phyloP scores from a whole-genome alignment of 352 stramenopile genomes.

The Phytophthora podocarpi region DNA sequence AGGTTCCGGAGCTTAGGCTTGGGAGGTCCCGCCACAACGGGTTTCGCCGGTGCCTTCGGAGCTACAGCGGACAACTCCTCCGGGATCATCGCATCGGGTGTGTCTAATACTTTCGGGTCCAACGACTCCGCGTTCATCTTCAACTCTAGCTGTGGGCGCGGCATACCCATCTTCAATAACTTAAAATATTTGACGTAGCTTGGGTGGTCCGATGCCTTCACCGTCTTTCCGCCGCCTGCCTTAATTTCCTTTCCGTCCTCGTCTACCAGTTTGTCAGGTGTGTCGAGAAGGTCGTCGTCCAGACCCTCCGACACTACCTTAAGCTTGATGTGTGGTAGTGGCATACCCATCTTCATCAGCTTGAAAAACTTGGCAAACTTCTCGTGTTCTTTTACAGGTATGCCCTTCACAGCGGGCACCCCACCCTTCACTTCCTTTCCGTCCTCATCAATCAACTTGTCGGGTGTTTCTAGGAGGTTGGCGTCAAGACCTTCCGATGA shows the following conservation, averaged over 20 bases:
- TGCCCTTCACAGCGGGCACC: constrained; percentile 18
- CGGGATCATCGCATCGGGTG: constrained; percentile 71
- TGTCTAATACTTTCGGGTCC: constrained; percentile 90
- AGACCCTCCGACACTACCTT: constrained; percentile 79
- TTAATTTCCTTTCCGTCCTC: constrained; percentile 56
- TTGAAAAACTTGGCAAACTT: constrained; percentile 94
- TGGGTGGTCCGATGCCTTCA: constrained; percentile 83
- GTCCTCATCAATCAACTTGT: constrained; percentile 61
- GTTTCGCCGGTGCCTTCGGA: constrained; percentile 34
- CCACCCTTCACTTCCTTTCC: constrained; percentile 50
- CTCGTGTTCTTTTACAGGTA: constrained; percentile 61
- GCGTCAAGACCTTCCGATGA: constrained; percentile 63
- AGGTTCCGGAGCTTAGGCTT: constrained; percentile 86
- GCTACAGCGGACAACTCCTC: constrained; percentile 37
- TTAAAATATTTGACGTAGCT: constrained; percentile 96
- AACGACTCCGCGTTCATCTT: constrained; percentile 93
- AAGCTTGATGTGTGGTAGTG: constrained; percentile 88
- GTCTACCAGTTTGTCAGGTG: constrained; percentile 63
- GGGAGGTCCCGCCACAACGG: constrained; percentile 45
- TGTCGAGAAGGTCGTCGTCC: constrained; percentile 62
- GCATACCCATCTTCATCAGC: constrained; percentile 90
- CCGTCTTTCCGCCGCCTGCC: constrained; percentile 26
- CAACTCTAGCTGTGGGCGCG: constrained; percentile 90
- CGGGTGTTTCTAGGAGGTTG: constrained; percentile 57
- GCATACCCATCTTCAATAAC: constrained; percentile 96